Percentiles rank a stretch among this genome's conserved stretches.
Evolutionary conservation across 2,329 filamentous ascomycete species (phyloP).

Genomic region (Lasiodiplodia citricola): DNA sequence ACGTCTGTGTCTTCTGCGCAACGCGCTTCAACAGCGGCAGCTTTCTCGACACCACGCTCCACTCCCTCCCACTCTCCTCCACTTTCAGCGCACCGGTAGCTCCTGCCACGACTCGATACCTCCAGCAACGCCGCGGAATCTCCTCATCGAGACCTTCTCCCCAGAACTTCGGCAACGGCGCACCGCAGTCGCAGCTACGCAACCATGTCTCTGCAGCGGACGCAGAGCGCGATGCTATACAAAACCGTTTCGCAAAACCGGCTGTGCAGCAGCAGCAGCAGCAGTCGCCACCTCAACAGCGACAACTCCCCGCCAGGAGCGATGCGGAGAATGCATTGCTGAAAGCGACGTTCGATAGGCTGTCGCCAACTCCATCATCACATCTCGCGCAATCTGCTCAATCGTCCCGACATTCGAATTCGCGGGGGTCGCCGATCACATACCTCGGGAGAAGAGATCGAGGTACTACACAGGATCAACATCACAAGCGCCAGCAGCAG

Average conservation of each 20-base stretch:
- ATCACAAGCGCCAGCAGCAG: background rate
- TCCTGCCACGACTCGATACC: slow-evolving; percentile 27
- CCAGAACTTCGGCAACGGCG: slow-evolving; percentile 27
- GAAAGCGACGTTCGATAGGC: background rate
- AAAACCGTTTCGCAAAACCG: background rate
- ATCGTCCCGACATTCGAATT: background rate
- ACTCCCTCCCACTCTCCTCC: background rate
- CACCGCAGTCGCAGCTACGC: slow-evolving; percentile 40
- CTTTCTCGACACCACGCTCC: slow-evolving; percentile 28
- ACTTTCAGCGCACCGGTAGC: background rate
- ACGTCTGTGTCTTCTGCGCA: slow-evolving; percentile 47
- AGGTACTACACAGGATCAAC: background rate
- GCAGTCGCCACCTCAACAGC: background rate
- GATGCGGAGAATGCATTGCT: background rate
- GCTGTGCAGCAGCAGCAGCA: background rate
- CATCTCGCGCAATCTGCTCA: background rate
- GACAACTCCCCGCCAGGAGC: background rate
- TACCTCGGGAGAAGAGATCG: background rate
- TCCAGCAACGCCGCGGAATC: slow-evolving; percentile 38
- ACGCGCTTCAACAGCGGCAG: slow-evolving; percentile 35
- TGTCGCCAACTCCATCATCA: background rate
- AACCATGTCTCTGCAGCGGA: slow-evolving; percentile 32
- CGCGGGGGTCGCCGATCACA: background rate
- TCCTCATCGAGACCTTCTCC: background rate
- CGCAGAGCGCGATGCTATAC: background rate